Percentiles rank a stretch among this genome's conserved stretches.
Evolutionary conservation across 2,329 filamentous ascomycete genomes (phyloP).

Genomic region (Penicillium sp.): DNA sequence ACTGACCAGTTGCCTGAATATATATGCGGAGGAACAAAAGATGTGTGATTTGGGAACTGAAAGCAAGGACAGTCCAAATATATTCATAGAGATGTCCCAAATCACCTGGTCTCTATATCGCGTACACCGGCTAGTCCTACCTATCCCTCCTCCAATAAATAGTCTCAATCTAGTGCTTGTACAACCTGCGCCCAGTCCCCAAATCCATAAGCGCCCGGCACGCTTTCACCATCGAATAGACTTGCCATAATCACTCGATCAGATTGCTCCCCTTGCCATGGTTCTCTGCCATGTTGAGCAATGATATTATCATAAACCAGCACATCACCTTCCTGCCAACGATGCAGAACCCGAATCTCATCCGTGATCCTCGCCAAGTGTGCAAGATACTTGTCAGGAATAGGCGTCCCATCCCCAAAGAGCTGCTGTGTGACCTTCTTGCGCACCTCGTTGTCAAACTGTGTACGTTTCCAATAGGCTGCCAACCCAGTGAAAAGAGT

Average conservation of each 20-base stretch:
- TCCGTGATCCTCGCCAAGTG: conserved; percentile 48
- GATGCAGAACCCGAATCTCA: conserved; percentile 50
- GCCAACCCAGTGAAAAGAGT: conserved; percentile 50
- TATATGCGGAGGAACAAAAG: not conserved
- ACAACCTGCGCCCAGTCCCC: conserved; percentile 50
- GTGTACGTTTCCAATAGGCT: conserved; percentile 44
- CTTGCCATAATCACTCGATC: conserved; percentile 50
- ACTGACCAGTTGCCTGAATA: not conserved
- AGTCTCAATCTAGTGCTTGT: conserved; percentile 38
- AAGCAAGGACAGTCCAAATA: not conserved
- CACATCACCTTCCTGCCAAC: conserved; percentile 50
- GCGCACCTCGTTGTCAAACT: conserved; percentile 22
- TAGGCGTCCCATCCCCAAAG: conserved; percentile 49
- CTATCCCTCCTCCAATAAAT: no score
- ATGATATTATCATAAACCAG: conserved; percentile 51
- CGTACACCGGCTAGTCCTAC: no score
- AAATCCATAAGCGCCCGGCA: conserved; percentile 46
- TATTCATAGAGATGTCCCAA: not conserved
- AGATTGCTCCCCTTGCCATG: conserved; percentile 48
- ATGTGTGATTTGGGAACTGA: not conserved
- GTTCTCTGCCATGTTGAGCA: conserved; percentile 51
- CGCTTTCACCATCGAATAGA: conserved; percentile 47
- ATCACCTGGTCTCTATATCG: not conserved
- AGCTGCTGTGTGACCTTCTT: conserved; percentile 41
- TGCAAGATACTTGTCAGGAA: conserved; percentile 47